Evolutionary conservation across 371 early-diverging fungal species (phyloP), one percentile per base, ranked within the genome.

Genomic region (Aphelidium insulamus): DNA sequence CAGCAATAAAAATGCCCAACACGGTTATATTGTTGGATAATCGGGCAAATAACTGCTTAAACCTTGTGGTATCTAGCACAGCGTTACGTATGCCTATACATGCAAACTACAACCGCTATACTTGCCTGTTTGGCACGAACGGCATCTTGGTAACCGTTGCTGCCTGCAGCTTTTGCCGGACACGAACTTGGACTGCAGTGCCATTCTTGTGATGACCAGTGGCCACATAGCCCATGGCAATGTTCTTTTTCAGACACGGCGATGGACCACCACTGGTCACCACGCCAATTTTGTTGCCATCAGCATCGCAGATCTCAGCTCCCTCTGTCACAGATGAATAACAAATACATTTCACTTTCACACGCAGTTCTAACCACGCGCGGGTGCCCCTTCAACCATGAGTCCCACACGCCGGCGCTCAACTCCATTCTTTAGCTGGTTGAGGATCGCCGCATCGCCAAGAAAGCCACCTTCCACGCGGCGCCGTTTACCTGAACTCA

Each of bases 151-250:
- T 66, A 15, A 95, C 72, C 21, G 48, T 49, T 14, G 87, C 90
- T 36, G 69, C 62, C 40, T 84, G 78, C 27, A 73, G 37, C 44
- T 67, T 66, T 44, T 70, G 71, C 46, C 97, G 69, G 32, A 95
- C 90, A 50, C 76, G 69, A 40, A 94, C 90, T 51, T 66, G 57
- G 32, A 94, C 55, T 38, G 70, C 66, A 15, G 92, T 88, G 21
- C 80, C 84, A 11, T 48, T 49, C 69, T 90, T 91, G 57, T 81
- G 79, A 50, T 60, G 57, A 3, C 85, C 86, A 26, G 61, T 62
- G 50, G 68, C 59, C 35, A 95, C 85, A 41, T 90, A 91, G 1
- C 75, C 97, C 82, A 95, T 95, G 11, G 91, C 94, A 44, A 95
- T 64, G 64, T 94, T 95, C 66, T 85, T 78, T 59, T 83, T 83